Base-by-base conservation (phyloP, 2,329 filamentous ascomycete genomes). In the Verticillium isaacii region DNA sequence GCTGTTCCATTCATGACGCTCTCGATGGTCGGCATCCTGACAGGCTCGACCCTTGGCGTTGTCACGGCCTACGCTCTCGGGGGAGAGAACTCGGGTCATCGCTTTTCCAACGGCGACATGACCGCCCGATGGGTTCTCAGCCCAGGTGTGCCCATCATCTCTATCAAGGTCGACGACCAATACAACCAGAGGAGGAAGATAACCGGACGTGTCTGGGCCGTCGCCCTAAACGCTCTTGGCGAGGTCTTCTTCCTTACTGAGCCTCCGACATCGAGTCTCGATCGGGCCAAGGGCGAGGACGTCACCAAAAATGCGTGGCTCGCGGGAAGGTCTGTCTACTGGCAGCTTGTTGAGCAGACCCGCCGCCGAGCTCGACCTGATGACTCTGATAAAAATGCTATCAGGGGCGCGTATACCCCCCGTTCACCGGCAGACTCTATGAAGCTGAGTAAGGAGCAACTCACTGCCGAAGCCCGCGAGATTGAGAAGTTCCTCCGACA, bases 81-180 rank as follows among this genome's bases (percentile, higher is more conserved):
- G 29, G 75, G 78, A 61, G 81, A 84, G 58, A 72, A 77, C 5
- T 77, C 85, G 29, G 85, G 89, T 58, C 81, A 86, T 60, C 84
- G 89, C 61, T 86, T 89, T 65, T 80, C 83, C 41, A 86, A 86
- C 50, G 93, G 93, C 4, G 90, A 96, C 69, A 83, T 95, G 66
- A 96, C 92, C 45, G 91, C 91, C 37, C 90, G 90, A 67, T 98
- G 94, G 94, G 88, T 92, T 11, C 80, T 98, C 14, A 93, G 92
- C 70, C 95, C 95, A 2, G 95, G 95, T 50, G 93, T 98, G 3
- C 95, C 95, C 0, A 95, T 99, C 64, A 84, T 97, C 60, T 85
- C 87, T 1, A 86, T 99, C 63, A 86, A 86, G 55, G 85, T 97
- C 7, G 95, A 99, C 69, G 93, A 97, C 32, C 86, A 86, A 59